These are phyloP conservation scores for Rugonectria rugulosa DNA, from an alignment of 2,329 filamentous ascomycete species.

Conservation along the genomic window DNA sequence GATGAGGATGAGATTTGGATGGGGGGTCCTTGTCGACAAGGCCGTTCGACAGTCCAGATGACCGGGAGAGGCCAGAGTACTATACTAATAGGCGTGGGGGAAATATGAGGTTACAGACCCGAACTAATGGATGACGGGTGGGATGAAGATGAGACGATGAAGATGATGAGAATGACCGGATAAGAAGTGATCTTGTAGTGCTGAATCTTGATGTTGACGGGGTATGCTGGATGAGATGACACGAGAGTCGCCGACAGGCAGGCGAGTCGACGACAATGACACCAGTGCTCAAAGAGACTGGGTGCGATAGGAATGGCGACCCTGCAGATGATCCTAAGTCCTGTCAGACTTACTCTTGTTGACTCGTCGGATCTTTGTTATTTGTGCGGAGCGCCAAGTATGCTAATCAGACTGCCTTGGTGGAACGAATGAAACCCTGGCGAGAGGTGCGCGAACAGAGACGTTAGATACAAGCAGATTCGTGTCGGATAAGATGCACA, in stretches of 20 bases:
- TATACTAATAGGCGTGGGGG: constrained; percentile 10
- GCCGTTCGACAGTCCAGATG: not conserved
- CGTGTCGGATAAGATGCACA: constrained; percentile 5
- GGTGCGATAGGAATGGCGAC: not conserved
- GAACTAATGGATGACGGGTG: constrained; percentile 8
- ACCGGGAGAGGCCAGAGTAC: not conserved
- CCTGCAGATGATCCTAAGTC: not conserved
- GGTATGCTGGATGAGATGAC: constrained; percentile 7
- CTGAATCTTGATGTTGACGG: not conserved
- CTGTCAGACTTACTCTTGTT: no score
- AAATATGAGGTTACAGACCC: not conserved
- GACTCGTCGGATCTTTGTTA: not conserved
- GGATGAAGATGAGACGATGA: constrained; percentile 11
- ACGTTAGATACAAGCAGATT: no score
- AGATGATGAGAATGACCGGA: constrained; percentile 3
- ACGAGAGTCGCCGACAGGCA: not conserved
- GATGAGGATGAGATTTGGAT: not conserved
- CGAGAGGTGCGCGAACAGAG: not conserved
- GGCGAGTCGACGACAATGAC: not conserved
- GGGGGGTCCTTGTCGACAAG: not conserved
- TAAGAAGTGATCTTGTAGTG: not conserved
- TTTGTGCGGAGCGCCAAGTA: not conserved
- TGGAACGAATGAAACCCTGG: not conserved
- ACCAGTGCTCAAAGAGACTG: not conserved
- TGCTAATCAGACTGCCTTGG: constrained; percentile 2